phyloP scores from a whole-genome alignment of 331 rosid genomes.

The Spiraea crenata region DNA sequence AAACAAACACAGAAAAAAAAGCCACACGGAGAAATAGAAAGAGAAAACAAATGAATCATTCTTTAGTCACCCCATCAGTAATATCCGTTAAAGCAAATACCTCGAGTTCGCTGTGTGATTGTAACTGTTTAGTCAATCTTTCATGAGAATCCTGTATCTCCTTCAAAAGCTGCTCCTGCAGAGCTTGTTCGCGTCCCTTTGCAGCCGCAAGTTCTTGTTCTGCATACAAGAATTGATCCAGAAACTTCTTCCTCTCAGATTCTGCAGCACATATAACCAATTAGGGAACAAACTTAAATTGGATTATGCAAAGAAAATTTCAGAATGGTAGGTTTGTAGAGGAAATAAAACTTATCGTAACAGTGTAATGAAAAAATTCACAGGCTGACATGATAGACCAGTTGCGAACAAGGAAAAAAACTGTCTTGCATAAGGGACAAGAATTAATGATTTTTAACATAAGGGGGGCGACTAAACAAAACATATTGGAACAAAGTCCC shows the following conservation, averaged over 20 bases:
- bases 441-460: background rate
- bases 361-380: background rate
- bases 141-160: slow-evolving; percentile 66
- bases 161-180: slow-evolving; percentile 74
- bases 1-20: background rate
- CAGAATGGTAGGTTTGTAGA: background rate
- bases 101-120: slow-evolving; percentile 55
- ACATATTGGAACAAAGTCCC: background rate
- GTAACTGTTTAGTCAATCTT: slow-evolving; percentile 57
- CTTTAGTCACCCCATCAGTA: background rate
- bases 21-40: background rate
- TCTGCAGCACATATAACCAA: slow-evolving; percentile 44
- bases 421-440: background rate
- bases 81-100: slow-evolving; percentile 25
- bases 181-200: slow-evolving; percentile 68
- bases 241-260: slow-evolving; percentile 62
- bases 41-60: background rate
- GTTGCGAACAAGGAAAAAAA: slow-evolving; percentile 5
- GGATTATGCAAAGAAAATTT: background rate
- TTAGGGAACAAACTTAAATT: slow-evolving; percentile 15
- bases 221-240: slow-evolving; percentile 53
- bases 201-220: slow-evolving; percentile 94
- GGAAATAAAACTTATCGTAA: background rate
- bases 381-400: background rate
- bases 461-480: background rate